These are phyloP conservation scores for Rhodocollybia butyracea DNA, from an alignment of 768 basidiomycete species.

Conservation along the genomic window DNA sequence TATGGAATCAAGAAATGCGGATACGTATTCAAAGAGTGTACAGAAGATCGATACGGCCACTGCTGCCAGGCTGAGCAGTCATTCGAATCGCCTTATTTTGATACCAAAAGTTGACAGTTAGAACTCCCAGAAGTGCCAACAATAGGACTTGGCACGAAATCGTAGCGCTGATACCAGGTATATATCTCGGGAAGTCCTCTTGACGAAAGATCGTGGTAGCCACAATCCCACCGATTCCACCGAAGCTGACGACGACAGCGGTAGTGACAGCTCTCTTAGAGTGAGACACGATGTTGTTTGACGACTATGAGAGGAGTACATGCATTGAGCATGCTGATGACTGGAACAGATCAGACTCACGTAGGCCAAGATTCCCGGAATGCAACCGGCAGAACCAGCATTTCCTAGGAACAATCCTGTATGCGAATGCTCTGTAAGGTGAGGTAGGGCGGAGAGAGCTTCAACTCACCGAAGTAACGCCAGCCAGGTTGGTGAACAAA, in stretches of 20 bases:
- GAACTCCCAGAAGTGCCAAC: constrained; percentile 35
- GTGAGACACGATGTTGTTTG: constrained; percentile 49
- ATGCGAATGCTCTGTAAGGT: neutral
- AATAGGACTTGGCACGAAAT: constrained; percentile 42
- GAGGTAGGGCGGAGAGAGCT: neutral
- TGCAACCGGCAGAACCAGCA: constrained; percentile 42
- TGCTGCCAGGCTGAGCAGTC: neutral
- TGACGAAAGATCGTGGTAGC: constrained; percentile 47
- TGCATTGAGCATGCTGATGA: neutral
- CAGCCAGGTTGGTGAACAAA: constrained; percentile 23
- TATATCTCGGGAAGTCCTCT: constrained; percentile 40
- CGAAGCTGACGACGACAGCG: constrained; percentile 44
- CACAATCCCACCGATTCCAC: constrained; percentile 45
- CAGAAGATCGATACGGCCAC: neutral
- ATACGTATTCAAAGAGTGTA: neutral
- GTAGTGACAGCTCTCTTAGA: constrained; percentile 47
- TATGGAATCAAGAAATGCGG: neutral
- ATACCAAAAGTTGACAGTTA: constrained; percentile 31
- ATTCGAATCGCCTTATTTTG: neutral
- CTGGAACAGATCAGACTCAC: constrained; percentile 24
- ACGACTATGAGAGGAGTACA: constrained; percentile 26
- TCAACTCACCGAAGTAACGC: constrained; percentile 5
- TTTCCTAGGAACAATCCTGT: constrained; percentile 44
- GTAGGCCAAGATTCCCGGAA: constrained; percentile 48
- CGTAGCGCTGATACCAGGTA: constrained; percentile 45